Evolutionary conservation across 148 eudicot species (phyloP), one percentile per base, ranked within the genome.

Genomic region (Silene uniflora): DNA sequence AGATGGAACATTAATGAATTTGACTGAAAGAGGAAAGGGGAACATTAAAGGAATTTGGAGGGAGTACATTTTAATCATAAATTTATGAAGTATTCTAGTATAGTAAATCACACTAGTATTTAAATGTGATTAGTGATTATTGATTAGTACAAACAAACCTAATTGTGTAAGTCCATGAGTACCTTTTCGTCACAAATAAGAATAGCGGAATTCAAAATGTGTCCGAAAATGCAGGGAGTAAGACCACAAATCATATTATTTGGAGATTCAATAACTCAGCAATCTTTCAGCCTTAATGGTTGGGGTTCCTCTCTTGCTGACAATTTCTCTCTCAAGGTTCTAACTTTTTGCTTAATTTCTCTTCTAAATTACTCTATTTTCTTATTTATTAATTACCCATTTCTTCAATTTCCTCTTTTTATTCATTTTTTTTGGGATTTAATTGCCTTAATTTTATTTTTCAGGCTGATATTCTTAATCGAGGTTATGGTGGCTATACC

Each of bases 291-390:
- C 62, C 19, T 67, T n/a, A 87, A 87, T 49, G 98, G 96, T 47
- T 93, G 98, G 98, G 96, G 98, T 72, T 85, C 96, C 70, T 55
- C 94, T 67, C 86, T 93, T 69, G 87, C 98, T 60, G 84, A 92
- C 21, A 74, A 69, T 75, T 92, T 80, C 84, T 87, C 91, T 55
- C 90, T 95, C 80, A 92, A 90, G 93, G 97, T 92, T 52, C 22
- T 9, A 0, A 10, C 19, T 52, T 52, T 23, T 14, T 52, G 17
- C 55, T 49, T 7, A 39, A 39, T 39, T 39, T 39, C 44, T 39
- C 10, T 39, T 39, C 10, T 1, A 39, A 39, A 39, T 39, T 49
- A 52, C 56, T 52, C 56, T 52, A 13, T 0, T 52, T 52, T 16
- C 56, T 14, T 52, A 5, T 52, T 52, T 52, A 13, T 52, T 13